Evolutionary conservation across 768 basidiomycete species (phyloP), one percentile per base, ranked within the genome.

Genomic region (Rhizopogon vesiculosus): DNA sequence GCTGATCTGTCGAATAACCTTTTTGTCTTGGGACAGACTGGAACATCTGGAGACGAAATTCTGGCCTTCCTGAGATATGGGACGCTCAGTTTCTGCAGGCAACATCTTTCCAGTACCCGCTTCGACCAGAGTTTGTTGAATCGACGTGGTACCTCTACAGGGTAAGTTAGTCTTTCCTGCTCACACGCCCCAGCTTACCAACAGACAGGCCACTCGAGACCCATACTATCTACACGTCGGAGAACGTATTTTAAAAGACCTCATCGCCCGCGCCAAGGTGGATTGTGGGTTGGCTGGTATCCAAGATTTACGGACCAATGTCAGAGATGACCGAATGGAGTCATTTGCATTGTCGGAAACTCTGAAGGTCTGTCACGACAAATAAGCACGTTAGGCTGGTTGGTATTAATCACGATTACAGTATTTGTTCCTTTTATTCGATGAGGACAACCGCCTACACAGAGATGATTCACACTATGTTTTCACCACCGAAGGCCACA

Each of bases 71-170:
- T 9, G 97, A 99, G 73, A 86, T 94, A 25, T 99, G 88, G 75
- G 90, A 94, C 66, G 89, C 87, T 67, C 81, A 82, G 61, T 85
- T 76, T 61, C 84, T 79, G 61, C 74, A 78, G 58, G 89, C 86
- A 15, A 89, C 87, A 7, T 85, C 88, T 25, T 76, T 82, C 62
- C 87, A 90, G 60, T 93, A 91, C 59, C 91, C 91, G 12, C 73
- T 93, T 55, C 78, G 91, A 52, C 91, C 91, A 56, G 96, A 99
- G 71, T 95, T 97, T 62, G 82, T 97, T 55, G 97, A 99, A 72
- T 93, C 91, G 19, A 99, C 93, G 5, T 95, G 94, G 86, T 97
- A 95, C 71, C 76, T 98, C 16, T 98, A 97, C 65, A 81, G 90
- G 51, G 92, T 89, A 61, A 59, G 83, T 69, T 16, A 5, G 25